Evolutionary conservation across 2,329 filamentous ascomycete species (phyloP), one percentile per base, ranked within the genome.

Genomic region (Paraphaeosphaeria minitans): DNA sequence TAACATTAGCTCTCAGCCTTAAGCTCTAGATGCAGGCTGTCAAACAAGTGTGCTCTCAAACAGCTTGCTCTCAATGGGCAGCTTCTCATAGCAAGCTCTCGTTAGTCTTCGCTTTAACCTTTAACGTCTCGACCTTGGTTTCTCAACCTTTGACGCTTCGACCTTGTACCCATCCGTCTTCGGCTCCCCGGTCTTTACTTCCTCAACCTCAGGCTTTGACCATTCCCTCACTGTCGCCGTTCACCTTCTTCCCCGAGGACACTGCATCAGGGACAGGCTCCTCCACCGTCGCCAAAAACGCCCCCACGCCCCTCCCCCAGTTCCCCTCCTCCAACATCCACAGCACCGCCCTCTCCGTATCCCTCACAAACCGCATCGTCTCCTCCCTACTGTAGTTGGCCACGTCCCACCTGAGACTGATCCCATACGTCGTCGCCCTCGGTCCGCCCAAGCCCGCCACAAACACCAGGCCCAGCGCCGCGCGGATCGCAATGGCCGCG

Each of bases 321-420:
- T 45, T 53, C 12, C 29, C 27, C 29, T 53, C 51, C n/a, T 53
- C 51, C 41, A 53, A 53, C 51, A 53, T 13, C 51, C 51, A 53
- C 41, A 43, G 6, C 33, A 53, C 19, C 41, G 51, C 51, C 41
- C 43, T 46, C 51, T 53, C 51, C 27, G 35, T 13, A 46, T 53
- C 51, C 51, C n/a, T 16, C n/a, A 35, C 19, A 46, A 53, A 53
- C n/a, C 19, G 12, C 41, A 24, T 35, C 41, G 24, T 31, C 41
- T 53, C 51, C 19, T n/a, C n/a, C 4, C 27, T 27, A 42, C 35
- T 43, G n/a, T 53, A 53, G 35, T 53, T 53, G 1, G 51, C 51
- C 9, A 45, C 51, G 33, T 53, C 51, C 51, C 51, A 53, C 41
- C 51, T 33, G 39, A 53, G 22, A 37, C 51, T 45, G 16, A 53